phyloP scores from a whole-genome alignment of 148 eudicot genomes.

The Camellia lanceoleosa region DNA sequence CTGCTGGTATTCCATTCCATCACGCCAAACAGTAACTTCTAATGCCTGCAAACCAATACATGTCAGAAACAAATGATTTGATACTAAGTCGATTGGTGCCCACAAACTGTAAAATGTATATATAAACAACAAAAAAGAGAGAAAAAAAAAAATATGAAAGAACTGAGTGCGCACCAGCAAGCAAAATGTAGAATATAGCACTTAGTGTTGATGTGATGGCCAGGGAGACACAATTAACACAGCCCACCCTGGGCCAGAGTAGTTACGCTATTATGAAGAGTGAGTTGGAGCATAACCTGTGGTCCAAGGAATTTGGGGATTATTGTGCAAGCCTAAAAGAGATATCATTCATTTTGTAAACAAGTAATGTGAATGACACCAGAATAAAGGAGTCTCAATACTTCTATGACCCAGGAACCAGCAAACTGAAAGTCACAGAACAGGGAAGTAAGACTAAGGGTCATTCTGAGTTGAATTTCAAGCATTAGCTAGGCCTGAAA shows the following conservation, averaged over 20 bases:
- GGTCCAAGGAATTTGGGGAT: not conserved
- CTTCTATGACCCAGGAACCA: not conserved
- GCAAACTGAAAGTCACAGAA: not conserved
- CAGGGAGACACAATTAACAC: not conserved
- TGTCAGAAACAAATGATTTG: not conserved
- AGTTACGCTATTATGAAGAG: no score
- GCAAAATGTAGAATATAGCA: not conserved
- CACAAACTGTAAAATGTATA: not conserved
- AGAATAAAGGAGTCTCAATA: not conserved
- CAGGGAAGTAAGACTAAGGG: not conserved
- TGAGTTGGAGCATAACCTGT: not conserved
- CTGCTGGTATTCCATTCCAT: slow-evolving; percentile 77
- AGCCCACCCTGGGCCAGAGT: no score
- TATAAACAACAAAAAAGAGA: not conserved
- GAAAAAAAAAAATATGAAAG: not conserved
- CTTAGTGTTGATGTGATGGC: not conserved
- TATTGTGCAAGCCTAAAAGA: no score
- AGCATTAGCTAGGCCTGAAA: not conserved
- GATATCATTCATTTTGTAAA: not conserved
- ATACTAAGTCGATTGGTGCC: not conserved
- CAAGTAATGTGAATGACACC: not conserved
- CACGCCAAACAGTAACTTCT: slow-evolving; percentile 88
- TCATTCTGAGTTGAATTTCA: not conserved
- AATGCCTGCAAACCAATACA: slow-evolving; percentile 45
- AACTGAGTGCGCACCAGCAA: not conserved